Evolutionary conservation across 2,329 filamentous ascomycete genomes (phyloP).

Genomic region (Paecilomyces formosus): DNA sequence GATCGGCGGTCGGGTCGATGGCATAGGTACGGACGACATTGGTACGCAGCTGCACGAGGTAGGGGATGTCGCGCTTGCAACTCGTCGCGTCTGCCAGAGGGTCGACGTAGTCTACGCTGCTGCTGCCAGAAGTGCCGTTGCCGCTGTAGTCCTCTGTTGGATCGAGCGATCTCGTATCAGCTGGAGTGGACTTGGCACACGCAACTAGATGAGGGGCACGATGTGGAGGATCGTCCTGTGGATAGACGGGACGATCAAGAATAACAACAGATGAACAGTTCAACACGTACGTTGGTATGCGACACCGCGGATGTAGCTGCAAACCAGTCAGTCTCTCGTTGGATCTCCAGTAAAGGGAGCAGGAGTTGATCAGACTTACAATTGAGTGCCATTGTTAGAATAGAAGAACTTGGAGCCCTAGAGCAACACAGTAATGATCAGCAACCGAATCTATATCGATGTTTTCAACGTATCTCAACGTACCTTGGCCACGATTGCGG

Average conservation of each 20-base stretch:
- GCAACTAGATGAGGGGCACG: neutral
- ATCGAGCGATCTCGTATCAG: neutral
- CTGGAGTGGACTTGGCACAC: neutral
- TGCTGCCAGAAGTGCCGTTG: constrained; percentile 45
- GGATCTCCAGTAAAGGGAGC: too few species aligned
- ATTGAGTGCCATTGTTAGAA: constrained; percentile 68
- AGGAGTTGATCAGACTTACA: constrained; percentile 20
- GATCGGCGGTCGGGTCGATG: constrained; percentile 70
- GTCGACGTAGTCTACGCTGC: constrained; percentile 59
- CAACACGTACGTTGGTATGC: constrained; percentile 68
- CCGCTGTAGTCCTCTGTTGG: constrained; percentile 8
- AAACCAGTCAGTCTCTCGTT: neutral
- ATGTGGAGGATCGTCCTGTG: neutral
- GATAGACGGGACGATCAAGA: neutral
- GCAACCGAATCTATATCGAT: neutral
- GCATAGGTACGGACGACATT: constrained; percentile 96
- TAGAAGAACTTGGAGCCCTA: constrained; percentile 85
- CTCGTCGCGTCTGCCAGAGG: constrained; percentile 64
- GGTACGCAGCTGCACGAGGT: constrained; percentile 69
- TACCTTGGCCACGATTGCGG: constrained; percentile 58
- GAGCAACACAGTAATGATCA: neutral
- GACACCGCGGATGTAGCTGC: constrained; percentile 73
- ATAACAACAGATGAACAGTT: neutral
- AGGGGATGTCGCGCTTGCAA: constrained; percentile 81
- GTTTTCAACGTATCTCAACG: neutral